These are phyloP conservation scores for Theobroma grandiflorum DNA, from an alignment of 441 rosid genomes.

Conservation along the genomic window DNA sequence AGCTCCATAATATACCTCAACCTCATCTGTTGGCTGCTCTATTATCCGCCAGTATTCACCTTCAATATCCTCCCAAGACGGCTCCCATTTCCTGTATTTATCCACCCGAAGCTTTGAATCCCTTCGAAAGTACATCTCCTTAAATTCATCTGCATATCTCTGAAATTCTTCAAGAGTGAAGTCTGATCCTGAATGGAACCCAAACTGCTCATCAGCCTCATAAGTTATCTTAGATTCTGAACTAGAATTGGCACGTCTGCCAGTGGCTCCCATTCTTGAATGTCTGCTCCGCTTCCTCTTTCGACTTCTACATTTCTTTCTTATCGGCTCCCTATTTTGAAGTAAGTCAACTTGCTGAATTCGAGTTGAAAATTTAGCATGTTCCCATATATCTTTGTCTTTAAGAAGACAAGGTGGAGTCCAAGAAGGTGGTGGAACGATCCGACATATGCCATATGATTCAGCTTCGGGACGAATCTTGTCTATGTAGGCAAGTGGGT, in stretches of 20 bases:
- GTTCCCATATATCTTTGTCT: constrained; percentile 70
- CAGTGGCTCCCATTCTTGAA: constrained; percentile 60
- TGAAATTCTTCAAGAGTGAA: constrained; percentile 81
- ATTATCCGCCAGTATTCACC: constrained; percentile 97
- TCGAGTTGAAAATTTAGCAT: constrained; percentile 82
- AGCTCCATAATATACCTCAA: constrained; percentile 98
- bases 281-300: constrained; percentile 74
- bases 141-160: constrained; percentile 68
- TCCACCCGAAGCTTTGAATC: constrained; percentile 38
- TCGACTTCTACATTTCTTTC: constrained; percentile 63
- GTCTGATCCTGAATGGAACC: constrained; percentile 86
- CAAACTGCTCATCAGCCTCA: constrained; percentile 80
- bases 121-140: constrained; percentile 65
- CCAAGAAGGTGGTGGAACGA: constrained; percentile 91
- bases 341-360: constrained; percentile 91
- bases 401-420: constrained; percentile 80
- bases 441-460: constrained; percentile 89
- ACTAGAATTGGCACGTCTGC: constrained; percentile 57
- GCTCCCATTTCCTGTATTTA: constrained; percentile 56
- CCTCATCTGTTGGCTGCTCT: constrained; percentile 89
- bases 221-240: constrained; percentile 52
- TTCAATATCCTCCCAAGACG: constrained; percentile 80
- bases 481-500: constrained; percentile 85
- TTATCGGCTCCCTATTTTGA: constrained; percentile 91
- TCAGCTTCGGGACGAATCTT: constrained; percentile 79